Base-by-base conservation (phyloP, 2,329 filamentous ascomycete species). In the Pseudodiploospora longispora region DNA sequence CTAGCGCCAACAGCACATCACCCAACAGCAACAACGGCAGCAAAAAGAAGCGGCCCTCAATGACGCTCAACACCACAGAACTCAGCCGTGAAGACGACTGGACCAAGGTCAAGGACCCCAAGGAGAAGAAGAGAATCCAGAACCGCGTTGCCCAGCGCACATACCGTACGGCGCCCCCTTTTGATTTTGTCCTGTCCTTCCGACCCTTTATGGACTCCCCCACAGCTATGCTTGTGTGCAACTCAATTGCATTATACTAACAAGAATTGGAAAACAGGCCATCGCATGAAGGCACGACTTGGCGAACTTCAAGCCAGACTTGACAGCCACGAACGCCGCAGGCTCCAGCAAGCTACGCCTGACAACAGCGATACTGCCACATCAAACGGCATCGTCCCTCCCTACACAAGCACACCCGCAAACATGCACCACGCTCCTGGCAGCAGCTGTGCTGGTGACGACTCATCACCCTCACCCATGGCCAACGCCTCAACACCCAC, bases 91-190 rank as follows among this genome's bases (percentile, higher is more conserved):
- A 57, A 38, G 57, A 59, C 37, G 57, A 59, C 49, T 59, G 57
- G 57, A 59, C 57, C 3, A 50, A 51, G 4, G 55, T 58, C 37
- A 52, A 55, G 30, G 55, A 59, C 29, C 57, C 54, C 41, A 56
- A 55, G 42, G 53, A 58, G 46, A 61, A 61, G 52, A 61, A 61
- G 51, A 53, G 56, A 32, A 59, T 61, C 5, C 59, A 61, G 43
- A 61, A 61, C 40, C 46, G 59, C 9, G 57, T 61, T 6, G 59
- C 59, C 1, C 59, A 61, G 39, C 50, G 59, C 36, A 56, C 58
- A 30, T 63, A 63, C 37, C 59, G 60, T 63, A 50, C 51, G 58
- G 50, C 9, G 12, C 4, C 28, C 30, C 6, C 8, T 37, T 10
- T 35, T 43, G 31, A 36, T 27, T 28, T 3, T 19, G 19, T 19